Evolutionary conservation across 163 green algal species (phyloP).

Genomic region (Coccomyxa subellipsoidea): DNA sequence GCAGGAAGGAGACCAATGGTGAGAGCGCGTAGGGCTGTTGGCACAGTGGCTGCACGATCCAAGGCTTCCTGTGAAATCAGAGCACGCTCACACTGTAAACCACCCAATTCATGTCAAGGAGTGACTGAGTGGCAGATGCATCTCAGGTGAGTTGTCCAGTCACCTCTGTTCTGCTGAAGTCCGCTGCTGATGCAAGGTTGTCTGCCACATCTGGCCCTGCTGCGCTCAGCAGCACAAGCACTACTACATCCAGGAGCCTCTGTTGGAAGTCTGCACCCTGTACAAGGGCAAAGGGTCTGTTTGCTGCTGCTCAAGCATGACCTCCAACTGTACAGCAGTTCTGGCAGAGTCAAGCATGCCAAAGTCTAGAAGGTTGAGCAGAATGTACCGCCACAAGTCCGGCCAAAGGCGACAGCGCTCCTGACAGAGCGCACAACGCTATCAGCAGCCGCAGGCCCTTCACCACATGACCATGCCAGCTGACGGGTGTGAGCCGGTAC

Average conservation of each 20-base stretch:
- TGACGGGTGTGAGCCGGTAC: constrained; percentile 5
- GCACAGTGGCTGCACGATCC: constrained; percentile 26
- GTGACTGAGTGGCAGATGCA: too few species aligned
- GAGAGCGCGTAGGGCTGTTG: constrained; percentile 27
- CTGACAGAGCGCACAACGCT: constrained; percentile 24
- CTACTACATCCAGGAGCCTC: constrained; percentile 29
- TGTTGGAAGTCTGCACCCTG: constrained; percentile 7
- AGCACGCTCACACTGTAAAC: background rate
- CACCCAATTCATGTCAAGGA: background rate
- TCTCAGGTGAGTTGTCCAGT: background rate
- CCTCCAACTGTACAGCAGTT: too few species aligned
- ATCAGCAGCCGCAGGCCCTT: constrained; percentile 31
- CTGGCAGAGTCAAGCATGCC: too few species aligned
- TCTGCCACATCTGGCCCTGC: constrained; percentile 25
- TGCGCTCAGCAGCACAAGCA: constrained; percentile 26
- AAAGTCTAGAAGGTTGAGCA: too few species aligned
- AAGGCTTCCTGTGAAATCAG: constrained; percentile 18
- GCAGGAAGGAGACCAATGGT: background rate
- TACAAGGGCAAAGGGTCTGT: constrained; percentile 7
- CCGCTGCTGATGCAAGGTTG: background rate
- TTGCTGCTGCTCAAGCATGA: too few species aligned
- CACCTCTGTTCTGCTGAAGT: background rate
- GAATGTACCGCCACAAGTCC: constrained; percentile 6
- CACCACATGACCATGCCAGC: constrained; percentile 23
- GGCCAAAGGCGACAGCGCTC: background rate